A percentile compares a stretch with the other conserved stretches of the same genome.
These are phyloP conservation scores for Filobasidium uniguttulatum DNA, from an alignment of 1,284 basidiomycete species.

Conservation along the genomic window DNA sequence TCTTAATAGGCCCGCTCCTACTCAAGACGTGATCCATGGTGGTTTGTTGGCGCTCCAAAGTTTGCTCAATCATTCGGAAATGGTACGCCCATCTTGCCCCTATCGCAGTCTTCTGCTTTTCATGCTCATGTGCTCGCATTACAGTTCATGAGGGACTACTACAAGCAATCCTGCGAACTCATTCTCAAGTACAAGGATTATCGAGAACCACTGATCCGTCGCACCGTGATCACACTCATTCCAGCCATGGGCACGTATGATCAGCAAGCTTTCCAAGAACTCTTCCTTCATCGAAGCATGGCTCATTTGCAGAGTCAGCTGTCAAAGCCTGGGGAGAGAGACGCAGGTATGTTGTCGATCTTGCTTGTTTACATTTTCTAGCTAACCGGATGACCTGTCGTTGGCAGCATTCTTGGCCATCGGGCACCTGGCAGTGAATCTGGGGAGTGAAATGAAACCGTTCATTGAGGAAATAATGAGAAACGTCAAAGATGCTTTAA, in stretches of 20 bases:
- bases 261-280: slow-evolving; percentile 73
- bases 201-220: slow-evolving; percentile 70
- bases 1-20: slow-evolving; percentile 53
- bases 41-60: slow-evolving; percentile 85
- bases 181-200: slow-evolving; percentile 80
- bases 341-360: slow-evolving; percentile 58
- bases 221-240: slow-evolving; percentile 86
- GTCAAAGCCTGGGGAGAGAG: slow-evolving; percentile 75
- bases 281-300: slow-evolving; percentile 85
- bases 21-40: slow-evolving; percentile 77
- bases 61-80: slow-evolving; percentile 80
- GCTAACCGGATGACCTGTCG: not conserved
- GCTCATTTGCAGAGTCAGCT: slow-evolving; percentile 74
- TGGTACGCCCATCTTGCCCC: slow-evolving; percentile 44
- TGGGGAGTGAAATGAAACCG: slow-evolving; percentile 86
- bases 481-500: slow-evolving; percentile 77
- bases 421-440: slow-evolving; percentile 82
- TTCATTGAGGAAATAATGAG: slow-evolving; percentile 87
- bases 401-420: slow-evolving; percentile 79
- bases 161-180: slow-evolving; percentile 76
- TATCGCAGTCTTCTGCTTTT: not conserved
- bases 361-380: slow-evolving; percentile 24
- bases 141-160: slow-evolving; percentile 87
- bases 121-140: slow-evolving; percentile 4
- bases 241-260: slow-evolving; percentile 90